Conservation (phyloP, 1,284 basidiomycete species). For the Agroathelia rolfsii region DNA sequence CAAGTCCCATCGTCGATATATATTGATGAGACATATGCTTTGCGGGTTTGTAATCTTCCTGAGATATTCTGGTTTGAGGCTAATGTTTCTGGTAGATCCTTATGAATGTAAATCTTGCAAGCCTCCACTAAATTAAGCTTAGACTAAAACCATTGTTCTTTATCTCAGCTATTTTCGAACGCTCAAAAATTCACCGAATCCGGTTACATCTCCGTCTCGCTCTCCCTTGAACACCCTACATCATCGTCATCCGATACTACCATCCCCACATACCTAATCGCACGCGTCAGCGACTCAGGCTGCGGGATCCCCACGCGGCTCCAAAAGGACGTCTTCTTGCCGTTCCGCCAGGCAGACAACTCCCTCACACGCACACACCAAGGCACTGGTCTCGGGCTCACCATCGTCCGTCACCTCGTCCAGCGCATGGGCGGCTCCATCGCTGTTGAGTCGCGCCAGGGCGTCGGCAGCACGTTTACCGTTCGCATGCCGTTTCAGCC, state of each 20-base stretch:
- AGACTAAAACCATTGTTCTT: background rate
- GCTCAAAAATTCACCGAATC: constrained; percentile 23
- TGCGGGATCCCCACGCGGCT: constrained; percentile 18
- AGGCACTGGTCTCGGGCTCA: constrained; percentile 21
- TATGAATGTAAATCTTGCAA: constrained; percentile 21
- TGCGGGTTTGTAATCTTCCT: constrained; percentile 14
- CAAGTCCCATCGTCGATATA: constrained; percentile 18
- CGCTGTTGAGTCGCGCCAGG: constrained; percentile 19
- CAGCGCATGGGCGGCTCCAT: constrained; percentile 23
- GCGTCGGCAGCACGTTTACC: constrained; percentile 19
- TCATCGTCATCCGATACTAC: constrained; percentile 14
- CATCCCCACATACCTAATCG: background rate
- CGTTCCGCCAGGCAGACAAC: constrained; percentile 21
- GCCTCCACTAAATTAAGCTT: too few species aligned
- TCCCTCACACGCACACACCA: constrained; percentile 19
- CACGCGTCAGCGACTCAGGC: constrained; percentile 18
- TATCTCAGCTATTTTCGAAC: constrained; percentile 19
- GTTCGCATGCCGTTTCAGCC: constrained; percentile 15
- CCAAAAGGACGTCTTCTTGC: constrained; percentile 16
- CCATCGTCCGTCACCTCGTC: constrained; percentile 23
- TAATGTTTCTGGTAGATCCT: constrained; percentile 14
- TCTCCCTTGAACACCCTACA: constrained; percentile 15
- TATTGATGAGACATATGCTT: constrained; percentile 22
- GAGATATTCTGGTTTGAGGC: background rate
- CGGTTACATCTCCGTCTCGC: constrained; percentile 18